phyloP scores from a whole-genome alignment of 257 asterid genomes.

The Eucommia ulmoides region DNA sequence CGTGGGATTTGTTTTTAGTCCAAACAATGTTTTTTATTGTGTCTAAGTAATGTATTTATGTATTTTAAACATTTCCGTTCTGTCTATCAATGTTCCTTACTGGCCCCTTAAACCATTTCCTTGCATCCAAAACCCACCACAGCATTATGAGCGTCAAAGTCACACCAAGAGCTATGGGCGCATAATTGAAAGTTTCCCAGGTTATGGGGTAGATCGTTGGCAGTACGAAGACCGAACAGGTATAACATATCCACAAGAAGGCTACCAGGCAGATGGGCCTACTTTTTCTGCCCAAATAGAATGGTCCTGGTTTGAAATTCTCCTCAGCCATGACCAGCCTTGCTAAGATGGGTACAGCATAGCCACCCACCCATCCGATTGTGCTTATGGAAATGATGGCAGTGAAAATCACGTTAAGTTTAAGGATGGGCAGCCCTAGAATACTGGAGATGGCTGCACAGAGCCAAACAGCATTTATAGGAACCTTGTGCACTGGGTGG shows the following conservation, averaged over 20 bases:
- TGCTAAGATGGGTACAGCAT: constrained; percentile 36
- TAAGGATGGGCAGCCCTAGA: constrained; percentile 34
- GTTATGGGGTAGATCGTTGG: constrained; percentile 32
- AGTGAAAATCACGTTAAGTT: constrained; percentile 28
- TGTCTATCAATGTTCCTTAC: constrained; percentile 22
- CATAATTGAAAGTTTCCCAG: constrained; percentile 31
- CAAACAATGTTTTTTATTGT: not conserved
- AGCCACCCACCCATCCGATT: constrained; percentile 38
- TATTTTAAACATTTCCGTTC: not conserved
- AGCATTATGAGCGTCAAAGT: constrained; percentile 21
- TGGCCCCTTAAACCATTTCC: constrained; percentile 47
- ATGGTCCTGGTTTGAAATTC: constrained; percentile 26
- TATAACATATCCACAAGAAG: constrained; percentile 33
- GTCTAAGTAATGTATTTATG: not conserved
- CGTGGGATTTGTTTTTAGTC: not conserved
- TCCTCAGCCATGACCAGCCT: constrained; percentile 23
- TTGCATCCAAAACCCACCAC: constrained; percentile 35
- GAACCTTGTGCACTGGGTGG: constrained; percentile 31
- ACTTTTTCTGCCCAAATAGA: constrained; percentile 29
- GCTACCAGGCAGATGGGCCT: constrained; percentile 28
- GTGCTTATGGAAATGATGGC: constrained; percentile 42
- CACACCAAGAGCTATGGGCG: constrained; percentile 28
- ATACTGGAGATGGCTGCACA: constrained; percentile 25
- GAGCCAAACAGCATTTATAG: constrained; percentile 41
- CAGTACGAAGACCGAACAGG: constrained; percentile 30